Conservation (phyloP, 306 rosid genomes). For the Cucumis hystrix region DNA sequence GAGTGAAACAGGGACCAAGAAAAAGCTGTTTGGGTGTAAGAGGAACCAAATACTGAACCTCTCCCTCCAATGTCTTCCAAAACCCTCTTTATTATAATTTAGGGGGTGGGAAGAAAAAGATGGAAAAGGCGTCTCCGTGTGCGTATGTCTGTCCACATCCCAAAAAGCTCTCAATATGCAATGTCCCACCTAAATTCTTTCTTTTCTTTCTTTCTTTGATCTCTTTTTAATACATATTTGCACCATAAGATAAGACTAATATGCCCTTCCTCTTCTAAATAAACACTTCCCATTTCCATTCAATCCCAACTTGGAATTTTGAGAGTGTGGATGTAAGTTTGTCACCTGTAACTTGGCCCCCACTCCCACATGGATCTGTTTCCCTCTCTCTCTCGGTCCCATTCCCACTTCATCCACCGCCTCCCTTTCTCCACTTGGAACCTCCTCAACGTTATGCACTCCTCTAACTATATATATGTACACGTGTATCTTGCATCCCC, state of each 20-base stretch:
- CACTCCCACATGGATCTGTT: slow-evolving; percentile 42
- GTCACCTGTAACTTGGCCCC: slow-evolving; percentile 36
- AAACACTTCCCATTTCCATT: background rate
- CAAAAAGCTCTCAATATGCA: slow-evolving; percentile 10
- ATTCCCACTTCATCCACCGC: background rate
- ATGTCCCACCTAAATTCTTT: background rate
- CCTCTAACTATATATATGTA: background rate
- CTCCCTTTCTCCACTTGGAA: background rate
- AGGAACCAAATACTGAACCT: background rate
- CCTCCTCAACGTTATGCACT: background rate
- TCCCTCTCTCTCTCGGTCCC: background rate
- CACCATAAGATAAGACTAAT: background rate
- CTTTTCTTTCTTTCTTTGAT: too few relatives aligned
- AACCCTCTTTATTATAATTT: too few relatives aligned
- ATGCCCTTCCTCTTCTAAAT: background rate
- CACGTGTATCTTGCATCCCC: background rate
- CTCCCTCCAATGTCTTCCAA: too few relatives aligned
- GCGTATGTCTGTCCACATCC: slow-evolving; percentile 29
- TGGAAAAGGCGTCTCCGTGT: slow-evolving; percentile 10
- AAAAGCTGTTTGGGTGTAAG: background rate
- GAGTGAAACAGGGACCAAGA: background rate
- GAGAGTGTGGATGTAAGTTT: background rate
- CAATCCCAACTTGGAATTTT: background rate
- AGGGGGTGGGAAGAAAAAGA: background rate
- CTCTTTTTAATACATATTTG: too few relatives aligned